Conservation (phyloP, 352 stramenopile genomes). For the Globisporangium polare region DNA sequence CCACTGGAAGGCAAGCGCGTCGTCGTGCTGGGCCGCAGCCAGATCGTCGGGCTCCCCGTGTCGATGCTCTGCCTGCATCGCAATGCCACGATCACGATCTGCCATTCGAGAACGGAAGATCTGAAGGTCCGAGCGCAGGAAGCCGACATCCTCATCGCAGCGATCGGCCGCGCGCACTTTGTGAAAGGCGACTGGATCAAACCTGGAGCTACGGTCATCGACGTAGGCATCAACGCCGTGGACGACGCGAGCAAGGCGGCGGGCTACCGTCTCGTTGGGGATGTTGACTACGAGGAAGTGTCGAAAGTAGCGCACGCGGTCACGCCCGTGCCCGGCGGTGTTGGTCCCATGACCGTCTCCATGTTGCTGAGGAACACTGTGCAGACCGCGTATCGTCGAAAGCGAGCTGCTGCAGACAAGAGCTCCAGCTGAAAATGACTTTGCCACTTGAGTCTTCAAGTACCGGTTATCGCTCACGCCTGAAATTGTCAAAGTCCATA, state of each 20-base stretch:
- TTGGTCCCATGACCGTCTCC: slow-evolving; percentile 98
- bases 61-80: slow-evolving; percentile 92
- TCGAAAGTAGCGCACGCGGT: slow-evolving; percentile 89
- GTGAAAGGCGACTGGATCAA: slow-evolving; percentile 97
- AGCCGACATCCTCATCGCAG: slow-evolving; percentile 97
- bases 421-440: background rate
- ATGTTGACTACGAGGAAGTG: slow-evolving; percentile 93
- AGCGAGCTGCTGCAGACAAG: background rate
- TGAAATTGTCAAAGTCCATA: slow-evolving; percentile 1
- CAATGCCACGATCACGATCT: slow-evolving; percentile 98
- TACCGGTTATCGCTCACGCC: background rate
- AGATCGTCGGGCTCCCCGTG: slow-evolving; percentile 98
- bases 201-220: slow-evolving; percentile 94
- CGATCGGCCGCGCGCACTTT: slow-evolving; percentile 91
- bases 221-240: slow-evolving; percentile 99
- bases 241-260: slow-evolving; percentile 73
- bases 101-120: slow-evolving; percentile 94
- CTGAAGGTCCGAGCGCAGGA: slow-evolving; percentile 64
- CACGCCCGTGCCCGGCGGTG: slow-evolving; percentile 94
- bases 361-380: slow-evolving; percentile 90
- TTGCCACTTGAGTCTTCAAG: background rate
- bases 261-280: slow-evolving; percentile 94
- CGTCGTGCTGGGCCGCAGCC: slow-evolving; percentile 95
- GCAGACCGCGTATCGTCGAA: slow-evolving; percentile 38
- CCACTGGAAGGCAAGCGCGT: slow-evolving; percentile 93